These are phyloP conservation scores for Neurospora tetraspora DNA, from an alignment of 495 filamentous ascomycete genomes.

Conservation along the genomic window DNA sequence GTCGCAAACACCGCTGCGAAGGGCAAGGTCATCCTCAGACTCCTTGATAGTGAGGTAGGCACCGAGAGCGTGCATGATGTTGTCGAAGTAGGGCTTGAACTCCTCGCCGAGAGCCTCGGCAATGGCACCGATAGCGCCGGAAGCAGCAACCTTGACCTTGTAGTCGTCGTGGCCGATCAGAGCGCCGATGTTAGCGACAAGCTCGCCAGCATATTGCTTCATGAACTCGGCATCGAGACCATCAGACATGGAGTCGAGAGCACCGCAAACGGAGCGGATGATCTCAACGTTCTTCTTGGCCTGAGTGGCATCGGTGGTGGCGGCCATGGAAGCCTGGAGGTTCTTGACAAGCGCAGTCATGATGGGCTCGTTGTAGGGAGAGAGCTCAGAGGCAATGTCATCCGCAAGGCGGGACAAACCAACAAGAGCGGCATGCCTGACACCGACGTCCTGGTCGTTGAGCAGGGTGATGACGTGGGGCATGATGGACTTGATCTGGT, in stretches of 20 bases:
- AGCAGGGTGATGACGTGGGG: constrained; percentile 78
- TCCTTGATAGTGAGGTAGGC: constrained; percentile 80
- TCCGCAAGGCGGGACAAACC: constrained; percentile 83
- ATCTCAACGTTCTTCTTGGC: constrained; percentile 69
- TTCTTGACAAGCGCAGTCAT: constrained; percentile 81
- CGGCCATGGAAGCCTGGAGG: constrained; percentile 61
- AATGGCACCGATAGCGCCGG: constrained; percentile 81
- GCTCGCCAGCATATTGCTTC: constrained; percentile 64
- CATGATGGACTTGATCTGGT: constrained; percentile 76
- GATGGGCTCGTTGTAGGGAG: constrained; percentile 68
- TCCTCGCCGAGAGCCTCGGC: constrained; percentile 70
- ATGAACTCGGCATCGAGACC: constrained; percentile 80
- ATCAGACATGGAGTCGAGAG: constrained; percentile 83
- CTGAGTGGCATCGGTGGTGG: constrained; percentile 36
- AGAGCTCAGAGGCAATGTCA: constrained; percentile 82
- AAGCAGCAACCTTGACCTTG: constrained; percentile 81
- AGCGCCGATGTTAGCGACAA: constrained; percentile 72
- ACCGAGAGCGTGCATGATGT: constrained; percentile 76
- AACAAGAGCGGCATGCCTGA: constrained; percentile 77
- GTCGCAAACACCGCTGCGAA: constrained; percentile 82
- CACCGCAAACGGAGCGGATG: constrained; percentile 80
- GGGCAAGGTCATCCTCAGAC: constrained; percentile 76
- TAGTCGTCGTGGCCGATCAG: constrained; percentile 75
- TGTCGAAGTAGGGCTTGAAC: constrained; percentile 83
- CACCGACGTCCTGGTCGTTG: constrained; percentile 68